A percentile compares a stretch with the other conserved stretches of the same genome.
Evolutionary conservation across 1,284 basidiomycete genomes (phyloP).

Genomic region (Sphagnurus paluster): DNA sequence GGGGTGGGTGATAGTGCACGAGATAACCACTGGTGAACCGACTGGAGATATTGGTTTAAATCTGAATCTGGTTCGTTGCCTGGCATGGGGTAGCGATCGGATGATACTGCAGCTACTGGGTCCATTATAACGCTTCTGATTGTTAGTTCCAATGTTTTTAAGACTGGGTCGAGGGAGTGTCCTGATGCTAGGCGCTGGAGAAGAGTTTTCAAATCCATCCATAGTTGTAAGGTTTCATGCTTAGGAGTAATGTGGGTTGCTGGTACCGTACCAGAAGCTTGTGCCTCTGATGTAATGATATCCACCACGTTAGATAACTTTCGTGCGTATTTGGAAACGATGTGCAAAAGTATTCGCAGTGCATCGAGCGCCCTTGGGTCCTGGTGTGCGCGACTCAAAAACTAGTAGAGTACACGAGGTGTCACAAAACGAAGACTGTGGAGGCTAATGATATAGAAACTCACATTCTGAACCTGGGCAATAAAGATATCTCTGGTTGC

Average conservation of each 20-base stretch:
- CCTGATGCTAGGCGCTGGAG: conserved; percentile 43
- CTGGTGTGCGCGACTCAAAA: conserved; percentile 38
- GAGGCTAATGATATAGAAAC: conserved; percentile 6
- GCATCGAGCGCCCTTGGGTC: conserved; percentile 38
- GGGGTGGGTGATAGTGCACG: conserved; percentile 25
- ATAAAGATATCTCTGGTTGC: conserved; percentile 33
- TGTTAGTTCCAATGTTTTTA: conserved; percentile 1
- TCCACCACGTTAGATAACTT: conserved; percentile 27
- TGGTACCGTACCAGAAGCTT: conserved; percentile 11
- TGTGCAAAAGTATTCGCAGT: conserved; percentile 37
- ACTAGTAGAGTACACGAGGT: conserved; percentile 23
- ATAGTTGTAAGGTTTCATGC: conserved; percentile 28
- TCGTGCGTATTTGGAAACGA: conserved; percentile 41
- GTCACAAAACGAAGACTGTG: neutral
- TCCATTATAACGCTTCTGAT: conserved; percentile 4
- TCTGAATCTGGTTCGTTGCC: conserved; percentile 5
- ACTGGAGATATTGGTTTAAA: conserved; percentile 23
- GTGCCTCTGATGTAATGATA: conserved; percentile 20
- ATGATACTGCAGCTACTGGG: too few relatives aligned
- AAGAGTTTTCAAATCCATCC: conserved; percentile 36
- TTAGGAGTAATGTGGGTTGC: conserved; percentile 13
- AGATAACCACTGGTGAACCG: conserved; percentile 36
- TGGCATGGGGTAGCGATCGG: too few relatives aligned
- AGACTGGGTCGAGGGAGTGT: conserved; percentile 36
- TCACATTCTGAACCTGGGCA: conserved; percentile 39